These are phyloP conservation scores for Nitzschia sp. DNA, from an alignment of 108 stramenopile genomes.

Conservation along the genomic window DNA sequence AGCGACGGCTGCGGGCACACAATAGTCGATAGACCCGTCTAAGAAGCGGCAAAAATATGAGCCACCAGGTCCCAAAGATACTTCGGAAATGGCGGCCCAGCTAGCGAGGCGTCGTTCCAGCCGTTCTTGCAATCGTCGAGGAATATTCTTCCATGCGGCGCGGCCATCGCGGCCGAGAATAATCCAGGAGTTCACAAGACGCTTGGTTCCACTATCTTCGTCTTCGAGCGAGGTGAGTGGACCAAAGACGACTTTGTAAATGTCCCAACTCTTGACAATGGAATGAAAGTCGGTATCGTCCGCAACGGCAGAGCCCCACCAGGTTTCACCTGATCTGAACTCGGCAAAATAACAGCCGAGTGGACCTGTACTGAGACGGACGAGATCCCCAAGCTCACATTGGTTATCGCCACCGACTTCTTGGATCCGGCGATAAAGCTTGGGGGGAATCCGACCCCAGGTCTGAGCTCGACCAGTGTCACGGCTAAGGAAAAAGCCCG, in stretches of 20 bases:
- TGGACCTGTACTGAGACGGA: conserved; percentile 69
- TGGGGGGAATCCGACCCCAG: conserved; percentile 41
- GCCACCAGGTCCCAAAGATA: conserved; percentile 68
- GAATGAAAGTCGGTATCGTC: conserved; percentile 59
- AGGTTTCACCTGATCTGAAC: conserved; percentile 67
- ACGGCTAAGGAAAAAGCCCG: conserved; percentile 35
- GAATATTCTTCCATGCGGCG: conserved; percentile 77
- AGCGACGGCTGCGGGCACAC: conserved; percentile 60
- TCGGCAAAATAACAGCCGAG: conserved; percentile 69
- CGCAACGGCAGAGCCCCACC: conserved; percentile 63
- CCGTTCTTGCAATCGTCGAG: conserved; percentile 56
- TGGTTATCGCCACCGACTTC: conserved; percentile 12
- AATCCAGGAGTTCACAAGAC: conserved; percentile 58
- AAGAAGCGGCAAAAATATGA: conserved; percentile 78
- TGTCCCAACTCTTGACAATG: conserved; percentile 59
- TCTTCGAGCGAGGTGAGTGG: conserved; percentile 20
- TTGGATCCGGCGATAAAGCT: conserved; percentile 45
- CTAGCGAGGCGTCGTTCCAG: conserved; percentile 44
- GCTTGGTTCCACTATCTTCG: not conserved
- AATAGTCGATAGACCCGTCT: conserved; percentile 78
- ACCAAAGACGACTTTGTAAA: conserved; percentile 79
- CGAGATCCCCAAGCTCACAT: conserved; percentile 26
- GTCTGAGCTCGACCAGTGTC: conserved; percentile 34
- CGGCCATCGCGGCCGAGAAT: conserved; percentile 68
- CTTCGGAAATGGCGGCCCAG: conserved; percentile 65